phyloP scores from a whole-genome alignment of 2,329 filamentous ascomycete species.

The Cytospora leucostoma region DNA sequence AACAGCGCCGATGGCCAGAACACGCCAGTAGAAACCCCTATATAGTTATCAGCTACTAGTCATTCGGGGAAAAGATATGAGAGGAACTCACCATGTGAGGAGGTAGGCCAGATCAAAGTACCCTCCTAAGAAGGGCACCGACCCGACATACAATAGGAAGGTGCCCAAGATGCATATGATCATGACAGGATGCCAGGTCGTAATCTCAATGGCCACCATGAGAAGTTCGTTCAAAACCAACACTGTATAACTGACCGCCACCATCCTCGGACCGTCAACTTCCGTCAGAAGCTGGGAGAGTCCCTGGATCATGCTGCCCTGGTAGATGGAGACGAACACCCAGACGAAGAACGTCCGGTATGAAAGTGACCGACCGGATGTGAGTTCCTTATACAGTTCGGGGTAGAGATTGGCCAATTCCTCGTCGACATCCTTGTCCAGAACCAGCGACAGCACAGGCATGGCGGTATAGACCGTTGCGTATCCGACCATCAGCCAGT shows the following conservation, averaged over 20 bases:
- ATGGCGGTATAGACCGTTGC: conserved; percentile 93
- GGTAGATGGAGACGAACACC: conserved; percentile 93
- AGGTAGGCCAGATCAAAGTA: conserved; percentile 88
- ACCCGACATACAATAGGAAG: conserved; percentile 75
- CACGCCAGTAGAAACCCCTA: conserved; percentile 86
- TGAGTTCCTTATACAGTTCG: conserved; percentile 97
- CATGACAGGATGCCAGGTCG: conserved; percentile 96
- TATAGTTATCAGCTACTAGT: conserved; percentile 29
- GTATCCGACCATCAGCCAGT: conserved; percentile 97
- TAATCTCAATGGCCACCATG: conserved; percentile 96
- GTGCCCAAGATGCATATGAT: conserved; percentile 82
- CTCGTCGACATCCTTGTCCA: conserved; percentile 95
- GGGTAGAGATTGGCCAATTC: conserved; percentile 92
- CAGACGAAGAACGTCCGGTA: conserved; percentile 97
- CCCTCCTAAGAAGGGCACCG: conserved; percentile 80
- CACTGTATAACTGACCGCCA: conserved; percentile 88
- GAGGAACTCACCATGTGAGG: conserved; percentile 60
- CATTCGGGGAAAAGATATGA: not conserved
- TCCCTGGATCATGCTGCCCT: conserved; percentile 94
- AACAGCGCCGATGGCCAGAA: conserved; percentile 75
- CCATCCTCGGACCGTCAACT: conserved; percentile 73
- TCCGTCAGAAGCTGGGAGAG: conserved; percentile 84
- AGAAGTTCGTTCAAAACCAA: conserved; percentile 91
- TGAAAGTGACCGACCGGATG: conserved; percentile 78
- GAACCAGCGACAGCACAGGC: conserved; percentile 88